Percentiles rank a stretch among this genome's conserved stretches.
Evolutionary conservation across 225 moss, liverwort and hornwort species (phyloP).

Genomic region (Thuidium tamariscinum): DNA sequence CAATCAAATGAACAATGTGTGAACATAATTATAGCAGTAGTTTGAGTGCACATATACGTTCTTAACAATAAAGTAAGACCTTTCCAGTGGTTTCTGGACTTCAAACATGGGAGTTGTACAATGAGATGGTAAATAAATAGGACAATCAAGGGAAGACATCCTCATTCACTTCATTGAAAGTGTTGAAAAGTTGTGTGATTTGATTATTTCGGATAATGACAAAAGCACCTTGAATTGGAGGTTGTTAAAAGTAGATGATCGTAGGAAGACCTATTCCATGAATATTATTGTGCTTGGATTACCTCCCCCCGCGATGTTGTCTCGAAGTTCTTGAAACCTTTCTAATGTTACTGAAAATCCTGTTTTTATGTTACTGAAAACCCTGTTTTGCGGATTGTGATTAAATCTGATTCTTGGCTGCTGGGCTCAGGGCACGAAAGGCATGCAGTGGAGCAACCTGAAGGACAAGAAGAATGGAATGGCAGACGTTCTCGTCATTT

Average conservation of each 20-base stretch:
- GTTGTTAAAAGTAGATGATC: neutral
- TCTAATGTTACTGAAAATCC: neutral
- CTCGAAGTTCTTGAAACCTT: neutral
- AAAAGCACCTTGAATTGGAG: neutral
- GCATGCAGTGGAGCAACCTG: conserved; percentile 63
- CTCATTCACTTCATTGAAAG: neutral
- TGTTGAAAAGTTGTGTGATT: neutral
- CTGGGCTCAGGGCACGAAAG: conserved; percentile 12
- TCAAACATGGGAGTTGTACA: neutral
- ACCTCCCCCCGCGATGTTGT: neutral
- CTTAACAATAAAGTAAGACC: neutral
- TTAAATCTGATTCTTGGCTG: neutral
- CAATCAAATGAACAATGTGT: neutral
- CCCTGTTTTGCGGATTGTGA: neutral
- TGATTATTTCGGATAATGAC: neutral
- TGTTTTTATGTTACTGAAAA: neutral
- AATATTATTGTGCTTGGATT: neutral
- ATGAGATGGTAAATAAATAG: neutral
- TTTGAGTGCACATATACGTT: neutral
- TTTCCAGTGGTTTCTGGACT: neutral
- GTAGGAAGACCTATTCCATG: neutral
- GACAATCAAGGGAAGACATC: neutral
- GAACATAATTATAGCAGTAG: neutral
- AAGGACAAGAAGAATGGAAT: conserved; percentile 51
- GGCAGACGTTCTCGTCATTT: conserved; percentile 27